Evolutionary conservation across 768 basidiomycete genomes (phyloP), one percentile per base, ranked within the genome.

Genomic region (Lactarius trivialis): DNA sequence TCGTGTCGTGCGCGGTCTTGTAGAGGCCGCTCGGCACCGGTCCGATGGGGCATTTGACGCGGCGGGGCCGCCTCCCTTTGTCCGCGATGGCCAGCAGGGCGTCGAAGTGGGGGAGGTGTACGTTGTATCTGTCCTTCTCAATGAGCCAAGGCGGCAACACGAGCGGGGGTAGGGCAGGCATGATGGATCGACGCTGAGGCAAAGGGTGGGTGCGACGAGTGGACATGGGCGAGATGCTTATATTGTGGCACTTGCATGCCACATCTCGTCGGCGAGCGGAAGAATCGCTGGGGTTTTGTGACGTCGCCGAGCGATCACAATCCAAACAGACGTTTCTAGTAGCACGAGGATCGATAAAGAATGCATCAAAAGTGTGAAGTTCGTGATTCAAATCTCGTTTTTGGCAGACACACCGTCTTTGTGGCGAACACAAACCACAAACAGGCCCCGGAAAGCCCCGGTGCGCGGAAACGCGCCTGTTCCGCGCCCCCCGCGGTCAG

Each of bases 1-100:
- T 26, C 36, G 61, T 63, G 21, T 63, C 61, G 17, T 55, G 61
- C 12, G 61, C 56, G 7, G 61, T 63, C 28, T 63, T 63, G 52
- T 63, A 63, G 11, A 63, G 57, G 4, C 61, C 61, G 45, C 45
- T 55, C 21, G 61, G 61, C 11, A 30, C 57, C 1, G 61, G 61
- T 54, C 43, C 56, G 33, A 63, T 58, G 7, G 61, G 34, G 30
- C 37, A 33, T 36, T 24, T 39, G 34, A 39, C 15, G 56, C 41
- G 52, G 17, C 61, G 57, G 21, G 57, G 61, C 15, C 34, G 43
- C 26, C 61, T 43, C 21, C 61, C 61, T 32, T 63, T 58, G 19
- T 63, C 61, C 2, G 61, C 61, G 52, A 63, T 24, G 30, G 61
- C 26, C 8, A 63, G 3, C 21, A 63, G 21, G 15, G 52, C 37